phyloP scores from a whole-genome alignment of 805 yeast species.

The Metschnikowia shivogae region DNA sequence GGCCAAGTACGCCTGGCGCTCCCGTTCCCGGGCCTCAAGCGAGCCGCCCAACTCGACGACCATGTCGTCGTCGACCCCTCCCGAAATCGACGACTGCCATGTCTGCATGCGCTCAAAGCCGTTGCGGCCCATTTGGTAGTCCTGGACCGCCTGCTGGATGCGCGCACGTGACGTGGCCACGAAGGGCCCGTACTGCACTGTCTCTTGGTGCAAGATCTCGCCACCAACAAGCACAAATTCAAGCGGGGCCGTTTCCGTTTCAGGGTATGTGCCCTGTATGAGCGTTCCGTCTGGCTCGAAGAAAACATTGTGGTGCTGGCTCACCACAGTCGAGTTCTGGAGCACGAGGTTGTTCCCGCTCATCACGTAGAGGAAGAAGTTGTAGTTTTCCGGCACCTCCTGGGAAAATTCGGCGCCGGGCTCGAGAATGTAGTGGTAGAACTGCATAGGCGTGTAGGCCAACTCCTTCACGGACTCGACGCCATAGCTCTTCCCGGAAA shows the following conservation, averaged over 20 bases:
- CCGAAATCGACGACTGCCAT: conserved; percentile 51
- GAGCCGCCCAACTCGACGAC: conserved; percentile 35
- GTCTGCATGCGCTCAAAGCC: conserved; percentile 66
- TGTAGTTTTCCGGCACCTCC: conserved; percentile 54
- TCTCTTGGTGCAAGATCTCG: conserved; percentile 63
- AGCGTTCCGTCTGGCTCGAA: conserved; percentile 67
- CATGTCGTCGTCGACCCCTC: conserved; percentile 43
- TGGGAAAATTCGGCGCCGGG: conserved; percentile 67
- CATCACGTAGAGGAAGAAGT: conserved; percentile 65
- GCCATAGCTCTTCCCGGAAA: conserved; percentile 74
- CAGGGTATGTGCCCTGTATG: conserved; percentile 45
- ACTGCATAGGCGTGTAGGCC: conserved; percentile 78
- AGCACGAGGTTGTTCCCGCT: conserved; percentile 53
- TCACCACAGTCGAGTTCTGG: conserved; percentile 27
- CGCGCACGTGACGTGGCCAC: conserved; percentile 69
- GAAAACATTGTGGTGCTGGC: conserved; percentile 51
- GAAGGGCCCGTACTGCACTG: conserved; percentile 89
- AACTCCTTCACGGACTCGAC: conserved; percentile 68
- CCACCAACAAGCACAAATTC: conserved; percentile 78
- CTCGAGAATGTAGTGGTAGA: conserved; percentile 56
- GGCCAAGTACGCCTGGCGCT: conserved; percentile 8
- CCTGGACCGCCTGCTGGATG: conserved; percentile 64
- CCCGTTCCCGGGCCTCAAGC: conserved; percentile 26
- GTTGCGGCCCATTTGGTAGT: conserved; percentile 63
- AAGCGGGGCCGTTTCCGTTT: conserved; percentile 35